These are phyloP conservation scores for Ophiosphaerella korrae DNA, from an alignment of 2,329 filamentous ascomycete species.

Conservation along the genomic window DNA sequence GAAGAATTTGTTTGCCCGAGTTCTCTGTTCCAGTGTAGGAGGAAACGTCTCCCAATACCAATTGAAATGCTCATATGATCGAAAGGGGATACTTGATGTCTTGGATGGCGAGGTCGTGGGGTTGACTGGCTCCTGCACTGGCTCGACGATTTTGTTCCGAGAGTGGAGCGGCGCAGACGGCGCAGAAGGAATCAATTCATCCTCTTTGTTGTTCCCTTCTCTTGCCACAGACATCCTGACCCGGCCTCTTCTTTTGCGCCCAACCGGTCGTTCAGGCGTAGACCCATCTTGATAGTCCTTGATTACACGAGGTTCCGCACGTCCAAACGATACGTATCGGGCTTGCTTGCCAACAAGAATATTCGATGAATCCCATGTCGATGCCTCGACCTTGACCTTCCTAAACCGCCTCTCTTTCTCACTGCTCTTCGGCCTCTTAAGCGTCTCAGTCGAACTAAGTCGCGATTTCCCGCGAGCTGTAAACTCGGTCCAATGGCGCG, in stretches of 20 bases:
- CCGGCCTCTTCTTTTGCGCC: background rate
- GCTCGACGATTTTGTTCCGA: background rate
- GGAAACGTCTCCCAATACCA: slow-evolving; percentile 43
- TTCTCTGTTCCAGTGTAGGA: slow-evolving; percentile 43
- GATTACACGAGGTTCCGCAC: too few species aligned
- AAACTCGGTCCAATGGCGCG: slow-evolving; percentile 3
- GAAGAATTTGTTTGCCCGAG: slow-evolving; percentile 53
- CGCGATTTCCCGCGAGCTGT: slow-evolving; percentile 4
- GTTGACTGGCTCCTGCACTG: background rate
- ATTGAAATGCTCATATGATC: slow-evolving; percentile 23
- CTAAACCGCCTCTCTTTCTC: background rate
- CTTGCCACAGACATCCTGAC: background rate
- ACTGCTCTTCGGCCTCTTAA: too few species aligned
- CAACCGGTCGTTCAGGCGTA: background rate
- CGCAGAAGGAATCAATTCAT: slow-evolving; percentile 19
- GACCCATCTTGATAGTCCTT: too few species aligned
- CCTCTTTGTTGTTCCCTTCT: background rate
- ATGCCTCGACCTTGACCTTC: background rate
- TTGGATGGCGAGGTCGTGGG: background rate
- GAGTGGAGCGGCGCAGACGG: slow-evolving; percentile 16
- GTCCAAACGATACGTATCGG: background rate
- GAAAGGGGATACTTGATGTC: slow-evolving; percentile 1
- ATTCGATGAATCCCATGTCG: background rate
- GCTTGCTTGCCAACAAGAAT: background rate
- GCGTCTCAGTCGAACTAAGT: slow-evolving; percentile 4